A percentile compares a stretch with the other conserved stretches of the same genome.
Conservation (phyloP, 257 asterid species). For the Ilex asprella region DNA sequence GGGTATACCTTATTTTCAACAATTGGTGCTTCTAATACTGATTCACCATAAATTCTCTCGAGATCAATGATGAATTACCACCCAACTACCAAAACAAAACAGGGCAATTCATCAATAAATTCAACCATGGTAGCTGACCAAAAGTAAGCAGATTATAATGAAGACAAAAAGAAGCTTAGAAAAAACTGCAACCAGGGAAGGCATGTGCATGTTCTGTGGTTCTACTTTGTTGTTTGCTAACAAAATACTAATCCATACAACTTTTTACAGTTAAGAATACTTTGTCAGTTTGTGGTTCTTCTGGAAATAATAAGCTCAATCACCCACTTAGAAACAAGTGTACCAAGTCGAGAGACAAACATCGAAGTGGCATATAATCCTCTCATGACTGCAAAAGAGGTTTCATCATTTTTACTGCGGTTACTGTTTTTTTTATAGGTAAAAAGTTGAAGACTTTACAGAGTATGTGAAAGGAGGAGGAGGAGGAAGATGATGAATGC, state of each 20-base stretch:
- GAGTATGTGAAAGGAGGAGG: constrained; percentile 16
- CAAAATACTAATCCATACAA: no score
- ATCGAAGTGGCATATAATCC: constrained; percentile 22
- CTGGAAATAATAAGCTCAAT: constrained; percentile 36
- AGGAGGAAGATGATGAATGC: neutral
- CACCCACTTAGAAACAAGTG: constrained; percentile 28
- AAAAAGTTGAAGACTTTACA: constrained; percentile 41
- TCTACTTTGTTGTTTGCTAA: constrained; percentile 12
- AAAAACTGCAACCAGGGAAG: constrained; percentile 20
- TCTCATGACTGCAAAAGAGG: constrained; percentile 33
- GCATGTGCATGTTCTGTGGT: constrained; percentile 46
- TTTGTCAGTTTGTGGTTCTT: constrained; percentile 26
- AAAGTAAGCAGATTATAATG: constrained; percentile 18
- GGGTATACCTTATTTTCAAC: constrained; percentile 34
- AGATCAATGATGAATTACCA: neutral
- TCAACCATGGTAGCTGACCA: constrained; percentile 12
- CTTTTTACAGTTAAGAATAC: constrained; percentile 14
- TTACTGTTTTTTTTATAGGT: constrained; percentile 11
- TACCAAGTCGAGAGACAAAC: constrained; percentile 4
- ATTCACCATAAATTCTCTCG: constrained; percentile 26
- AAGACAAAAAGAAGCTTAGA: constrained; percentile 30
- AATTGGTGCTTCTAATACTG: constrained; percentile 24
- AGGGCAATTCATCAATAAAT: constrained; percentile 22
- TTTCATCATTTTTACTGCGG: constrained; percentile 22
- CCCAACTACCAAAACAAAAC: constrained; percentile 25